phyloP scores from a whole-genome alignment of 139 green algal genomes.

The Auxenochlorella pyrenoidosa region DNA sequence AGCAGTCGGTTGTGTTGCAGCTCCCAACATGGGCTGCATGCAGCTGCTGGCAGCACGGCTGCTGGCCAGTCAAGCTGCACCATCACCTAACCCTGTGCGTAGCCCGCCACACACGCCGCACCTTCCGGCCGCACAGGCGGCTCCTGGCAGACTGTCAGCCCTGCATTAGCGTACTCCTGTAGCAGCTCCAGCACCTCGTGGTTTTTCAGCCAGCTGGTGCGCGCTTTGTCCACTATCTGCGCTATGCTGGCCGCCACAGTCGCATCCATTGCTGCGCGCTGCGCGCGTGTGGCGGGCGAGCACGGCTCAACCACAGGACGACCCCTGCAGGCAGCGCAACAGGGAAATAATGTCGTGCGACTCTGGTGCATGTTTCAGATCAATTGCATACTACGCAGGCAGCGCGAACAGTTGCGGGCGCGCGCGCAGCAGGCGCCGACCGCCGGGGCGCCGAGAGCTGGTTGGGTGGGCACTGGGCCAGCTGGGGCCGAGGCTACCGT shows the following conservation, averaged over 20 bases:
- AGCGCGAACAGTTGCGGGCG: too few species aligned
- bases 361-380: not conserved
- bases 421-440: too few species aligned
- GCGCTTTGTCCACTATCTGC: constrained; percentile 39
- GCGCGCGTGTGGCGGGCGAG: not conserved
- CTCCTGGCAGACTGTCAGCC: constrained; percentile 31
- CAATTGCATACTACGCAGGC: too few species aligned
- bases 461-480: too few species aligned
- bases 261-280: not conserved
- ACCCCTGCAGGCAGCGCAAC: not conserved
- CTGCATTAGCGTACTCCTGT: not conserved
- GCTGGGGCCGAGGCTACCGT: too few species aligned
- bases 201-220: constrained; percentile 51
- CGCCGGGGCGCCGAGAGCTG: too few species aligned
- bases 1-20: not conserved
- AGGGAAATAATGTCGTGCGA: not conserved
- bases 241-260: not conserved
- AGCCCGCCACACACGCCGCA: not conserved
- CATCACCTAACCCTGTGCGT: not conserved
- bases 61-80: not conserved
- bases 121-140: constrained; percentile 41
- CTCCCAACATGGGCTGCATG: not conserved
- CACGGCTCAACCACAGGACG: too few species aligned
- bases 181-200: constrained; percentile 47
- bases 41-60: not conserved